phyloP scores from a whole-genome alignment of 2,329 filamentous ascomycete genomes.

The Hirsutella rhossiliensis region DNA sequence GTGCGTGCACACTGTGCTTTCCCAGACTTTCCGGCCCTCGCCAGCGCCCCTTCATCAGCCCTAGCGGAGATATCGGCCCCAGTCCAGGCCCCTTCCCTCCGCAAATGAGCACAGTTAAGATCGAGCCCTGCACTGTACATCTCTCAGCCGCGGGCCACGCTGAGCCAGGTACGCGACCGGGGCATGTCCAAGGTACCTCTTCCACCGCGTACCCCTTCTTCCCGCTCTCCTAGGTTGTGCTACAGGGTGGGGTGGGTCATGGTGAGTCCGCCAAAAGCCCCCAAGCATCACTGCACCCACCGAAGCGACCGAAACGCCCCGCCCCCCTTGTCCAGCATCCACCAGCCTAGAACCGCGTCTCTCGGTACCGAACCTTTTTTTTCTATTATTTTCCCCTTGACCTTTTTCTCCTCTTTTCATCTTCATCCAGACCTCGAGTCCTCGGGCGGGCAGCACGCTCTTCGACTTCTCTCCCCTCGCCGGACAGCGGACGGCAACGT shows the following conservation, averaged over 20 bases:
- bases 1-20: not conserved
- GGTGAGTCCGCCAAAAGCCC: too few species aligned
- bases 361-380: not conserved
- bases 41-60: too few species aligned
- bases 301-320: not conserved
- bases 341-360: not conserved
- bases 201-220: not conserved
- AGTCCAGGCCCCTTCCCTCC: too few species aligned
- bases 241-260: too few species aligned
- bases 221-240: too few species aligned
- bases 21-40: not conserved
- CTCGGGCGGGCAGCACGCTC: not conserved
- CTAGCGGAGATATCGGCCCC: too few species aligned
- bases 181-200: too few species aligned
- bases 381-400: not conserved
- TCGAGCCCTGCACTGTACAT: too few species aligned
- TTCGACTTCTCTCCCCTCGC: not conserved
- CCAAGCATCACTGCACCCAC: too few species aligned
- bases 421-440: not conserved
- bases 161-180: too few species aligned
- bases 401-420: not conserved
- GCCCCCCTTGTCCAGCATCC: not conserved
- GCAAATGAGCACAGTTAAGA: too few species aligned
- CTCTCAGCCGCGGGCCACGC: too few species aligned
- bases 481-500: not conserved